phyloP scores from a whole-genome alignment of 2,329 filamentous ascomycete species.

The Aulographum hederae region DNA sequence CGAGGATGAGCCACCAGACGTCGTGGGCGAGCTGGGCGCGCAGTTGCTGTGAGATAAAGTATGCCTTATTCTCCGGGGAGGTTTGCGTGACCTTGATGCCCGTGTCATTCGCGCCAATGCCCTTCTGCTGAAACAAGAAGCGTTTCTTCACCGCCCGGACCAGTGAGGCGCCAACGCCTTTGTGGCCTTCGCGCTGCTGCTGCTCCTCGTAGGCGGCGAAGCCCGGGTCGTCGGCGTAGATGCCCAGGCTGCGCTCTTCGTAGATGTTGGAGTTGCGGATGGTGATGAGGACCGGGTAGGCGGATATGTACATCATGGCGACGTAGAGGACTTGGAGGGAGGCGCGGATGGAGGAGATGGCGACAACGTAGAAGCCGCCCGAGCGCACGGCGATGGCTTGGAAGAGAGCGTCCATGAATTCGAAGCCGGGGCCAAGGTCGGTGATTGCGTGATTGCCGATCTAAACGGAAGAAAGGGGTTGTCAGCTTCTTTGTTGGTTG shows the following conservation, averaged over 20 bases:
- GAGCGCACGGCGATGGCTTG: constrained; percentile 34
- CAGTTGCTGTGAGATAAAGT: constrained; percentile 23
- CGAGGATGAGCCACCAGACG: constrained; percentile 25
- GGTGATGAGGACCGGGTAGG: constrained; percentile 42
- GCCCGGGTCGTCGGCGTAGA: constrained; percentile 28
- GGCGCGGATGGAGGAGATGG: constrained; percentile 30
- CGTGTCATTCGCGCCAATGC: too few relatives aligned
- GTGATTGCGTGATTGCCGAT: constrained; percentile 33
- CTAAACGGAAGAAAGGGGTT: too few relatives aligned
- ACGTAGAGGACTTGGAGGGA: constrained; percentile 39
- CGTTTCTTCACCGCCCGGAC: too few relatives aligned
- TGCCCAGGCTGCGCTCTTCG: constrained; percentile 41
- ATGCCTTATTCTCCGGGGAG: constrained; percentile 13
- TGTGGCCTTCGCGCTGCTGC: not conserved
- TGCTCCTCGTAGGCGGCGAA: constrained; percentile 5
- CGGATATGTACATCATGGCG: constrained; percentile 48
- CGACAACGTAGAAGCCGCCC: constrained; percentile 31
- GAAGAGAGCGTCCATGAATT: constrained; percentile 38
- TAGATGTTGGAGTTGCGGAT: constrained; percentile 40
- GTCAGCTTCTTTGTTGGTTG: too few relatives aligned
- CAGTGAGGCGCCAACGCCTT: not conserved
- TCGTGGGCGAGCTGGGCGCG: constrained; percentile 28
- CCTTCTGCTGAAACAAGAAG: too few relatives aligned
- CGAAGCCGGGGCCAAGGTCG: constrained; percentile 23
- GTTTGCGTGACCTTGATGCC: too few relatives aligned